A percentile compares a stretch with the other conserved stretches of the same genome.
Evolutionary conservation across 1,139 yeast species (phyloP).

Genomic region (Kazachstania sp.): DNA sequence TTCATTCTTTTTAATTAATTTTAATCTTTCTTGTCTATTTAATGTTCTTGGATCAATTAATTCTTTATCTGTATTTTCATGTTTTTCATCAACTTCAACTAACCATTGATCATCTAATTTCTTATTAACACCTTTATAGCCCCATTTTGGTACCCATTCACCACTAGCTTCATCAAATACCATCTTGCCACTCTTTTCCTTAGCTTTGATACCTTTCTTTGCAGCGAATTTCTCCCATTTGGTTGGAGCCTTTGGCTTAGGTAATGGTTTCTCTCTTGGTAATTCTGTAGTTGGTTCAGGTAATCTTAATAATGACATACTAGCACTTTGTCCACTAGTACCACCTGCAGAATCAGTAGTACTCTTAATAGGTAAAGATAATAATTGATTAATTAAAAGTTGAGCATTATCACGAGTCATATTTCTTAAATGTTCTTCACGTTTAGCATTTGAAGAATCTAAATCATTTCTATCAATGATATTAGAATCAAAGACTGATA

Average conservation of each 20-base stretch:
- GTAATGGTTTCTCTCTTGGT: conserved; percentile 94
- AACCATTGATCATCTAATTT: conserved; percentile 86
- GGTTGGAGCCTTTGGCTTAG: conserved; percentile 84
- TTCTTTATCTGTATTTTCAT: conserved; percentile 56
- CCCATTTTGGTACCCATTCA: conserved; percentile 99
- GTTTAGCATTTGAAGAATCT: conserved; percentile 40
- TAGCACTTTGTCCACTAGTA: conserved; percentile 54
- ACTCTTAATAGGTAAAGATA: conserved; percentile 79
- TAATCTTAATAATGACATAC: conserved; percentile 72
- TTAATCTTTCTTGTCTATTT: conserved; percentile 74
- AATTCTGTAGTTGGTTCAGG: conserved; percentile 78
- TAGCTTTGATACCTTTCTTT: conserved; percentile 87
- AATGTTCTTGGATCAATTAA: conserved; percentile 80
- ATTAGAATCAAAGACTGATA: conserved; percentile 78
- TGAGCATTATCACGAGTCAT: conserved; percentile 92
- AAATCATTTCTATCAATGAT: conserved; percentile 61
- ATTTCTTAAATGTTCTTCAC: conserved; percentile 56
- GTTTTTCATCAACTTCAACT: conserved; percentile 82
- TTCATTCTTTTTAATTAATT: conserved; percentile 75
- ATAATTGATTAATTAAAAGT: conserved; percentile 77
- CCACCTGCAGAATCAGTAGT: conserved; percentile 65
- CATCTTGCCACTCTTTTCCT: conserved; percentile 83
- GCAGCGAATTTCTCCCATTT: conserved; percentile 97
- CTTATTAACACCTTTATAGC: conserved; percentile 89
- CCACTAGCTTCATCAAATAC: conserved; percentile 83